These are phyloP conservation scores for Colletotrichum sp. DNA, from an alignment of 2,329 filamentous ascomycete species.

Conservation along the genomic window DNA sequence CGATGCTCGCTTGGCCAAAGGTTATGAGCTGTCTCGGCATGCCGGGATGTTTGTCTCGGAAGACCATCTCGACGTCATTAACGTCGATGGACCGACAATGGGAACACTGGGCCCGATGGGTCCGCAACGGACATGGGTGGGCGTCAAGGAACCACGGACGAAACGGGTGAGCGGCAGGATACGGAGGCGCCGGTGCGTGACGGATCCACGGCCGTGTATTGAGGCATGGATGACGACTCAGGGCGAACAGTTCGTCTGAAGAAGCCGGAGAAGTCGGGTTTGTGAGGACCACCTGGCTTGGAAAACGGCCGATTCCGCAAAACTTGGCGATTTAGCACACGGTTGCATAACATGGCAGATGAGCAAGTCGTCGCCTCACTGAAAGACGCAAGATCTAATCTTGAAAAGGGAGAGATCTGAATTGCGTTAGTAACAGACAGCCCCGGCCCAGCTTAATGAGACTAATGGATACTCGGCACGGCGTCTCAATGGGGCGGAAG, in stretches of 20 bases:
- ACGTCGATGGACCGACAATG: not conserved
- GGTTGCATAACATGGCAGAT: not conserved
- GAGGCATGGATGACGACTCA: not conserved
- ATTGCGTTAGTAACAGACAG: not conserved
- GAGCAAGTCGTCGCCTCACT: not conserved
- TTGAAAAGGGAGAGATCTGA: not conserved
- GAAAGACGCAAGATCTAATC: not conserved
- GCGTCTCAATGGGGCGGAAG: not conserved
- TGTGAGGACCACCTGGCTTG: not conserved
- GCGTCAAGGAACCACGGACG: not conserved
- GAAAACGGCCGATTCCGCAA: not conserved
- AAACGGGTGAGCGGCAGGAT: not conserved
- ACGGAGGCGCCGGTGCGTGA: not conserved
- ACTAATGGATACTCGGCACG: not conserved
- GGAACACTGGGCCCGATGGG: not conserved
- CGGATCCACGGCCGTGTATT: not conserved
- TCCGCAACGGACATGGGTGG: not conserved
- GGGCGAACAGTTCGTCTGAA: conserved; percentile 10
- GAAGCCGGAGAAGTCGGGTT: not conserved
- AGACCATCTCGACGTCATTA: not conserved
- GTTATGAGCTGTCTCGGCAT: not conserved
- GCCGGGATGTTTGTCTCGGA: not conserved
- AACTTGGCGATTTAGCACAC: not conserved
- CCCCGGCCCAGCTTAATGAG: not conserved
- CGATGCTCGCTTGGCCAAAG: not conserved